Evolutionary conservation across 192 early-diverging fungal species (phyloP), one percentile per base, ranked within the genome.

Genomic region (Coemansia sp.): DNA sequence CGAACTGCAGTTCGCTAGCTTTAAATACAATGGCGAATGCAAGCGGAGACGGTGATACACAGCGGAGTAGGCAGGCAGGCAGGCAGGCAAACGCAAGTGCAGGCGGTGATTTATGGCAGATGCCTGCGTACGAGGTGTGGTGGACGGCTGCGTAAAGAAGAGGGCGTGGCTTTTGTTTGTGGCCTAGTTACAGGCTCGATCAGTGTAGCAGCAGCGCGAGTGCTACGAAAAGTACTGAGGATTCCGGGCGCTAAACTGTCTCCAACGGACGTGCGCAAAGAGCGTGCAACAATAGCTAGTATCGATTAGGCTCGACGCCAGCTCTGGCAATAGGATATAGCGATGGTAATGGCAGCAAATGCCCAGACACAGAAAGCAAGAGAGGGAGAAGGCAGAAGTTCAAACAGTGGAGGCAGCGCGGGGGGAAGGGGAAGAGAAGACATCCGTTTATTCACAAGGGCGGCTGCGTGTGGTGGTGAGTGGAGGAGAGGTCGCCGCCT

Each of bases 1-100:
- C 23, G 49, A 23, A 23, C 21, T 50, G 49, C 49, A 50, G 49
- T 11, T 11, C 52, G 23, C 52, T 30, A 53, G 23, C 52, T 30
- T 53, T 53, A 53, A 53, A 30, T 53, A 53, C 52, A 53, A 53
- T 53, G 21, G 26, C 26, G 26, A 13, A 53, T 53, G 52, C 52
- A 53, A 26, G 52, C 8, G 19, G 47, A 46, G 43, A 46, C 43
- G 43, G 14, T 14, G 43, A n/a, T 49, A 9, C 14, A 55, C 26
- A 55, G 14, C 28, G 21, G 52, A 26, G 52, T 13, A 50, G n/a
- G 49, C 49, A 26, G 26, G 14, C 52, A 55, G 14, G 52, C 4
- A 50, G n/a, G 49, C 49, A 26, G 26, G 14, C 52, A 55, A 28
- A 28, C 52, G 26, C 52, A 30, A 30, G 28, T 55, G 23, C 52